Evolutionary conservation across 345 rosid genomes (phyloP).

Genomic region (Salix koriyanagi): DNA sequence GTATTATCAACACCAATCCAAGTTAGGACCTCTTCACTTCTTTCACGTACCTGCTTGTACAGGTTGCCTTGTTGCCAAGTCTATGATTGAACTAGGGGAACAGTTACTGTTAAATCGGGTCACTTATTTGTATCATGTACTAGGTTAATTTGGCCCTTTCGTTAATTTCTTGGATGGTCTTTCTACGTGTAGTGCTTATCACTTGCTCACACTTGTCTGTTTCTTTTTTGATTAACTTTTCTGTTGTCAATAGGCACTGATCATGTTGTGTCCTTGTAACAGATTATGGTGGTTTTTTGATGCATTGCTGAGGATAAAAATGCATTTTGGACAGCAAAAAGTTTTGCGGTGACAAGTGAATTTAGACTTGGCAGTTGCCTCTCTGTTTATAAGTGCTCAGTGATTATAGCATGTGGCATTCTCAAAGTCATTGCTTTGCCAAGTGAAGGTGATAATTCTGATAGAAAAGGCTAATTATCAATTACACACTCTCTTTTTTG

Average conservation of each 20-base stretch:
- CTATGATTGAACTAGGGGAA: neutral
- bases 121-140: neutral
- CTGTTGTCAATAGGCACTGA: neutral
- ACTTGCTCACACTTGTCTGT: neutral
- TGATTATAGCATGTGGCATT: constrained; percentile 1
- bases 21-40: neutral
- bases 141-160: neutral
- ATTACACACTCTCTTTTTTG: neutral
- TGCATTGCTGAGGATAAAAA: neutral
- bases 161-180: neutral
- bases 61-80: neutral
- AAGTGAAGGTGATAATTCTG: neutral
- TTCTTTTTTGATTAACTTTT: neutral
- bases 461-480: neutral
- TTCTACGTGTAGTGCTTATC: neutral
- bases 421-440: neutral
- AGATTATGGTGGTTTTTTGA: constrained; percentile 11
- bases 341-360: neutral
- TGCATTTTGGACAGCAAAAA: neutral
- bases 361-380: neutral
- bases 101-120: neutral
- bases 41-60: neutral
- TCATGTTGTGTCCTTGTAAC: constrained; percentile 1
- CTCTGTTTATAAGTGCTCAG: neutral
- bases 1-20: neutral